phyloP scores from a whole-genome alignment of 202 grass and related monocot species.

The Zizania palustris region DNA sequence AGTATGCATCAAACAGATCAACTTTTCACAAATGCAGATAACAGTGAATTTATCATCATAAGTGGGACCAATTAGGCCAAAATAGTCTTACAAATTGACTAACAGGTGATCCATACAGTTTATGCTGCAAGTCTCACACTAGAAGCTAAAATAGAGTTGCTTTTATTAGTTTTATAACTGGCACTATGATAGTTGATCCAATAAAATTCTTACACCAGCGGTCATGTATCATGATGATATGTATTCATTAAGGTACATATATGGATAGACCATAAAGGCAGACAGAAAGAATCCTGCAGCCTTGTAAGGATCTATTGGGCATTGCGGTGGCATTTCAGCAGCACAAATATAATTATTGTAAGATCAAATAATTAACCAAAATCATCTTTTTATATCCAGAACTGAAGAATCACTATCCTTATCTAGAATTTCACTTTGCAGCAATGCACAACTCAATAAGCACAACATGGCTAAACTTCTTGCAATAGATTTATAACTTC shows the following conservation, averaged over 20 bases:
- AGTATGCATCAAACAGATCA: conserved; percentile 8
- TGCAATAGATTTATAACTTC: conserved; percentile 12
- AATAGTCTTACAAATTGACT: conserved; percentile 15
- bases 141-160: not conserved
- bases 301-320: not conserved
- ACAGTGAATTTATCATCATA: conserved; percentile 5
- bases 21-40: conserved; percentile 24
- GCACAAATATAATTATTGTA: conserved; percentile 14
- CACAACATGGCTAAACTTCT: conserved; percentile 19
- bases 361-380: not conserved
- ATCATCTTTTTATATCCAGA: conserved; percentile 3
- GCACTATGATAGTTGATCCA: not conserved
- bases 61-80: not conserved
- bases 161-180: not conserved
- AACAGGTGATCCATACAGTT: conserved; percentile 26
- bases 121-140: not conserved
- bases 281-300: not conserved
- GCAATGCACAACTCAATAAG: conserved; percentile 12
- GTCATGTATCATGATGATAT: not conserved
- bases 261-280: not conserved
- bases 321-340: not conserved
- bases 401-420: conserved; percentile 1
- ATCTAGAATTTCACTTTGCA: conserved; percentile 5
- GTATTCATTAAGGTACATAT: conserved; percentile 14
- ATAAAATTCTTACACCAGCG: not conserved